phyloP scores from a whole-genome alignment of 331 rosid genomes.

The Quercus phellos region DNA sequence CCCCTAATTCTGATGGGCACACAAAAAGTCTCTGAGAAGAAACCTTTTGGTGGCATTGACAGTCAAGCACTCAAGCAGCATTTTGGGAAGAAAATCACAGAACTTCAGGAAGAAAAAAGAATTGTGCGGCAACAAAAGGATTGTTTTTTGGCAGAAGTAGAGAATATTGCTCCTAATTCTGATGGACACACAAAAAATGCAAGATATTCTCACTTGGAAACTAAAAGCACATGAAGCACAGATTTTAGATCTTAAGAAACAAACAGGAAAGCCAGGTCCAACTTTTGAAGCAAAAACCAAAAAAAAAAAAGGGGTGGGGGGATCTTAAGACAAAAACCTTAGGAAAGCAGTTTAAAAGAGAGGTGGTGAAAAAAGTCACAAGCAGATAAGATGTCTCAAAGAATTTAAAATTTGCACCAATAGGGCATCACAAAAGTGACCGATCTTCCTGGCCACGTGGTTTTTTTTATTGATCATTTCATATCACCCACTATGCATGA shows the following conservation, averaged over 20 bases:
- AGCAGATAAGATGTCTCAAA: neutral
- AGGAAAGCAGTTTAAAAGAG: neutral
- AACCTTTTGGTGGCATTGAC: conserved; percentile 48
- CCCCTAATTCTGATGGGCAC: conserved; percentile 48
- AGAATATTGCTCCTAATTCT: conserved; percentile 48
- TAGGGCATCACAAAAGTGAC: too few relatives aligned
- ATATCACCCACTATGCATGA: neutral
- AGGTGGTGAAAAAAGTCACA: neutral
- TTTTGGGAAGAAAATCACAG: conserved; percentile 61
- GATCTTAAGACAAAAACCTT: neutral
- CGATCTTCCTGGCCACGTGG: too few relatives aligned
- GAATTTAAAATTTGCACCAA: neutral
- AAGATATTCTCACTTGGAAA: conserved; percentile 51
- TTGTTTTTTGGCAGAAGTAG: conserved; percentile 56
- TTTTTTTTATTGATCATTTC: too few relatives aligned
- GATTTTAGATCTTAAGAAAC: conserved; percentile 65
- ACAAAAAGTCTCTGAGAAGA: conserved; percentile 27
- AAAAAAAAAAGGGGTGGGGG: conserved; percentile 41
- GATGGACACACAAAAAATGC: conserved; percentile 50
- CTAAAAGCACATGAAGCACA: conserved; percentile 62
- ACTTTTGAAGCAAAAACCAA: conserved; percentile 61
- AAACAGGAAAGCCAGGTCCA: conserved; percentile 74
- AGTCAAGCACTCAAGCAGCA: conserved; percentile 57
- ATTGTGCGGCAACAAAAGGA: conserved; percentile 54
- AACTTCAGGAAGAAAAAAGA: conserved; percentile 77